Base-by-base conservation (phyloP, 2,329 filamentous ascomycete genomes). In the Zelopaecilomyces penicillatus region DNA sequence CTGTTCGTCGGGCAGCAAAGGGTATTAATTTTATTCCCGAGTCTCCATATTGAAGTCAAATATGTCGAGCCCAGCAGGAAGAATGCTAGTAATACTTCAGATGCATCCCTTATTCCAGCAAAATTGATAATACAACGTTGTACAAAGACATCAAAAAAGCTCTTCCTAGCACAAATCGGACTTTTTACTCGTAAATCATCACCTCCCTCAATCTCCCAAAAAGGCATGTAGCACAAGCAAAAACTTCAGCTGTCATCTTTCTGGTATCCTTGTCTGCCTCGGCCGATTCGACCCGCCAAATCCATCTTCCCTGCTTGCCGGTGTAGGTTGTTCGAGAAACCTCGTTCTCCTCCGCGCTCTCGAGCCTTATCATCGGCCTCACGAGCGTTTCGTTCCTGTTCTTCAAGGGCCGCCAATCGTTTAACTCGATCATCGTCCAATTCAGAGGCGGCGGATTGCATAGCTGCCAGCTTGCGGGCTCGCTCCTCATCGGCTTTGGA, bases 351-450 rank as follows among this genome's bases (percentile, higher is more conserved):
- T 4, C 76, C 81, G 43, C 78, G 77, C 56, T 80, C 72, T 45
- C 84, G 70, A 26, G 76, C 76, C 49, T 62, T 68, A 30, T 88
- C 79, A 43, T 94, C 87, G 1, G 78, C 76, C 48, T 86, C 80
- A 9, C 74, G 72, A 37, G 80, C 76, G 12, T 68, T 69, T 40
- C 76, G 73, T 53, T 94, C 87, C 48, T 73, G 73, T 50, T 79
- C 76, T 27, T 78, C 80, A 12, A 90, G 66, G 1, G 79, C 78
- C 0, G 78, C 76, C 7, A 94, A 68, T 27, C 87, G 77, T 47
- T 76, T 73, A 51, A 78, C 77, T 30, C 88, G 80, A 53, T 85
- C 81, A n/a, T 70, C 59, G 54, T 91, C 85, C 39, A 94, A 69
- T 8, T 83, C 78, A 1, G 72, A 74, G 4, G 85, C 85, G 29